phyloP scores from a whole-genome alignment of 176 grass and related monocot species.

The Elymus sibiricus region DNA sequence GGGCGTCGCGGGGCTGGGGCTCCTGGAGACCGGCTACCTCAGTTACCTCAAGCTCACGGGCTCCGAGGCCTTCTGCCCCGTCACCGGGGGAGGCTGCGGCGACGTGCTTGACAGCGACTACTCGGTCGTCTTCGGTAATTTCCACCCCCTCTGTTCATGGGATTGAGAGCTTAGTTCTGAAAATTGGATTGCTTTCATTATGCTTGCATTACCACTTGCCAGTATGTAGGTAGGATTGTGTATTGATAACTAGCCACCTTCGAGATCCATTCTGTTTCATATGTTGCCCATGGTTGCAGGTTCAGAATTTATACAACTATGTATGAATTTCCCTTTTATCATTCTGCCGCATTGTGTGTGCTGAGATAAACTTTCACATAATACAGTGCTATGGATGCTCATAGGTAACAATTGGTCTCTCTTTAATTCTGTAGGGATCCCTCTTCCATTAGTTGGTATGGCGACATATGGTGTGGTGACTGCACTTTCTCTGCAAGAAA shows the following conservation, averaged over 20 bases:
- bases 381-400: neutral
- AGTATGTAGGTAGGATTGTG: neutral
- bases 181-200: neutral
- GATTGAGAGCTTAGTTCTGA: neutral
- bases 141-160: neutral
- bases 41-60: conserved; percentile 78
- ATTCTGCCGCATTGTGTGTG: neutral
- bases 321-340: neutral
- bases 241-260: neutral
- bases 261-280: neutral
- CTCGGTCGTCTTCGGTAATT: conserved; percentile 70
- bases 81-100: conserved; percentile 55
- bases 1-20: conserved; percentile 56
- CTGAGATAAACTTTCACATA: neutral
- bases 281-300: neutral
- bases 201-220: neutral
- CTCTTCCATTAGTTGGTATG: conserved; percentile 71
- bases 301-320: neutral
- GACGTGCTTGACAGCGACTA: conserved; percentile 86
- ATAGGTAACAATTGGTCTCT: neutral
- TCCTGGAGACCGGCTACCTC: conserved; percentile 88
- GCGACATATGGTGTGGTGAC: conserved; percentile 63
- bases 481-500: conserved; percentile 73
- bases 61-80: conserved; percentile 84
- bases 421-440: conserved; percentile 51